Conservation (phyloP, 148 eudicot genomes). For the Rhododendron kiyosumense region DNA sequence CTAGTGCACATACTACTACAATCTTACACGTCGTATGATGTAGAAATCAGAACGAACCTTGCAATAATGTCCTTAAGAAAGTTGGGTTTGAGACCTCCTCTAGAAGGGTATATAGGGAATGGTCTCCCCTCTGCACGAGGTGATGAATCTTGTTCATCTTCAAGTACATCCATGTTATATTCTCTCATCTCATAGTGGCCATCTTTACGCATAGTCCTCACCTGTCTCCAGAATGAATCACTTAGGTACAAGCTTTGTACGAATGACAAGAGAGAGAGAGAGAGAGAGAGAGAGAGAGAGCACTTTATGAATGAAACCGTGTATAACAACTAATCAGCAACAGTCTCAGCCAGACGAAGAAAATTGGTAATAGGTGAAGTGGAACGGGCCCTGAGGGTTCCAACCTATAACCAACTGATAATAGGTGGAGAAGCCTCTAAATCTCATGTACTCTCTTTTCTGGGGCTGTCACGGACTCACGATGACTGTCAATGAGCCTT, state of each 20-base stretch:
- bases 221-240: constrained; percentile 36
- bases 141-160: constrained; percentile 52
- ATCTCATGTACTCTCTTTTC: background rate
- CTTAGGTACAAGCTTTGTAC: background rate
- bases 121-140: constrained; percentile 51
- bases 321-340: background rate
- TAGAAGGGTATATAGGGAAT: constrained; percentile 85
- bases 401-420: background rate
- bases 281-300: background rate
- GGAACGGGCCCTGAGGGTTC: background rate
- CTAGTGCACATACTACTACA: background rate
- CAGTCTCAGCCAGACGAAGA: background rate
- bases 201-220: constrained; percentile 47
- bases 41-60: constrained; percentile 43
- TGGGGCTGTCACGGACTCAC: background rate
- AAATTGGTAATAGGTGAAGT: background rate
- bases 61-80: constrained; percentile 57
- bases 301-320: background rate
- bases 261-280: background rate
- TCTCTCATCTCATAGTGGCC: constrained; percentile 91
- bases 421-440: background rate
- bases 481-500: background rate
- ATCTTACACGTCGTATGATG: background rate
- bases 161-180: constrained; percentile 67
- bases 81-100: constrained; percentile 70